These are phyloP conservation scores for Aspergillus quadrilineatus DNA, from an alignment of 2,329 filamentous ascomycete genomes.

Conservation along the genomic window DNA sequence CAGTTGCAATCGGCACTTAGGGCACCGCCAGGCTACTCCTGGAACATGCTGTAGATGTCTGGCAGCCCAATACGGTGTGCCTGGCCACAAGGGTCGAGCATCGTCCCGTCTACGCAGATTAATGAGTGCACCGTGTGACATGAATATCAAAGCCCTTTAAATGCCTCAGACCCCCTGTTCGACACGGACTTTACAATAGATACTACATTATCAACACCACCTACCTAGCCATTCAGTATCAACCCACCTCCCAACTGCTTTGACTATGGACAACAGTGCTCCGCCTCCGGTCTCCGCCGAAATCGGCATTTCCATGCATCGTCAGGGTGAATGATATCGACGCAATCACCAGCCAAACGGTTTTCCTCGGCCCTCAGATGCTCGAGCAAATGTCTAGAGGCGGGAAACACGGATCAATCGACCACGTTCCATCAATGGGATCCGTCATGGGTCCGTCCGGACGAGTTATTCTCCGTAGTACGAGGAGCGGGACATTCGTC, in stretches of 20 bases:
- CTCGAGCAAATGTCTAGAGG: background rate
- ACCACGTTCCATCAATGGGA: slow-evolving; percentile 6
- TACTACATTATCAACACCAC: background rate
- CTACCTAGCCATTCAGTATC: background rate
- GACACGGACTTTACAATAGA: background rate
- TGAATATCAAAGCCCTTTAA: background rate
- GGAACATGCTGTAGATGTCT: background rate
- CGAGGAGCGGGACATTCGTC: background rate
- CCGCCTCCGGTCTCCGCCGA: slow-evolving; percentile 10
- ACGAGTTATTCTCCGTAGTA: slow-evolving; percentile 10
- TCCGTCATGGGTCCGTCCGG: slow-evolving; percentile 7
- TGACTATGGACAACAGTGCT: slow-evolving; percentile 5
- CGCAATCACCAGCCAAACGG: background rate
- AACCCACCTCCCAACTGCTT: background rate
- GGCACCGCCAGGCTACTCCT: background rate
- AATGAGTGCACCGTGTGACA: background rate
- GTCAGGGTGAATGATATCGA: background rate
- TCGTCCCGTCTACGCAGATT: background rate
- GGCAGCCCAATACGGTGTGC: background rate
- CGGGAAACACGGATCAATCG: background rate
- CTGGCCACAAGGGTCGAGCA: background rate
- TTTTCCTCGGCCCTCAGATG: background rate
- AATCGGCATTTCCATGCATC: slow-evolving; percentile 15
- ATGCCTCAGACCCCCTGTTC: background rate
- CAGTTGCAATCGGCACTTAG: background rate